Evolutionary conservation across 1,139 yeast genomes (phyloP).

Genomic region (Blastobotrys serpentis): DNA sequence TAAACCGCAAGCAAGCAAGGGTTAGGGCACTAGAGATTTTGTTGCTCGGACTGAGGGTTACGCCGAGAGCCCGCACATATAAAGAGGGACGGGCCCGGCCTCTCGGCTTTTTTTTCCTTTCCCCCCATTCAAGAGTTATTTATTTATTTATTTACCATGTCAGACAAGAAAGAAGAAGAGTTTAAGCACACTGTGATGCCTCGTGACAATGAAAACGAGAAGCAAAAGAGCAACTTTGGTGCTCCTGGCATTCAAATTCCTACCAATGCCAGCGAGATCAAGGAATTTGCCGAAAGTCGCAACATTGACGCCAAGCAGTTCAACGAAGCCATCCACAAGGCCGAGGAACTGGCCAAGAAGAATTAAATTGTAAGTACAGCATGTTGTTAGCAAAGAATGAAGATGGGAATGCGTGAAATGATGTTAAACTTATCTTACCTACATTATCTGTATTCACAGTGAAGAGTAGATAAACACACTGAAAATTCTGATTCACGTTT

Average conservation of each 20-base stretch:
- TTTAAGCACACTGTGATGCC: slow-evolving; percentile 36
- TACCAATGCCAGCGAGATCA: slow-evolving; percentile 28
- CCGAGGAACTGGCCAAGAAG: slow-evolving; percentile 19
- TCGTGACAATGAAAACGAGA: slow-evolving; percentile 26
- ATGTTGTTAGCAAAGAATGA: too few relatives aligned
- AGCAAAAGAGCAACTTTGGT: slow-evolving; percentile 24
- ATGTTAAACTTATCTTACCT: slow-evolving; percentile 21
- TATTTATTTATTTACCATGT: slow-evolving; percentile 13
- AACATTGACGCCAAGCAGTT: slow-evolving; percentile 36
- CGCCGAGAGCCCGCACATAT: neutral
- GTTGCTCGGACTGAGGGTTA: neutral
- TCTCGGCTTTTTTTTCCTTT: too few relatives aligned
- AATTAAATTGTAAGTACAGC: neutral
- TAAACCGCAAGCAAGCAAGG: too few relatives aligned
- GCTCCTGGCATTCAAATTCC: slow-evolving; percentile 35
- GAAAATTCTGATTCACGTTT: slow-evolving; percentile 4
- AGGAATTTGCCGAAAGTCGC: slow-evolving; percentile 32
- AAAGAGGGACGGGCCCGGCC: neutral
- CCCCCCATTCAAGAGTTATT: neutral
- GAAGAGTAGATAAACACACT: slow-evolving; percentile 20
- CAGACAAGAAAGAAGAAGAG: slow-evolving; percentile 22
- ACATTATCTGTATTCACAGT: slow-evolving; percentile 27
- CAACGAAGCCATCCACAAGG: slow-evolving; percentile 30
- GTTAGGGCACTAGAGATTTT: neutral
- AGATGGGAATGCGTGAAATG: too few relatives aligned